Conservation (phyloP, 1,284 basidiomycete species). For the Leccinum brunneo-olivaceum region DNA sequence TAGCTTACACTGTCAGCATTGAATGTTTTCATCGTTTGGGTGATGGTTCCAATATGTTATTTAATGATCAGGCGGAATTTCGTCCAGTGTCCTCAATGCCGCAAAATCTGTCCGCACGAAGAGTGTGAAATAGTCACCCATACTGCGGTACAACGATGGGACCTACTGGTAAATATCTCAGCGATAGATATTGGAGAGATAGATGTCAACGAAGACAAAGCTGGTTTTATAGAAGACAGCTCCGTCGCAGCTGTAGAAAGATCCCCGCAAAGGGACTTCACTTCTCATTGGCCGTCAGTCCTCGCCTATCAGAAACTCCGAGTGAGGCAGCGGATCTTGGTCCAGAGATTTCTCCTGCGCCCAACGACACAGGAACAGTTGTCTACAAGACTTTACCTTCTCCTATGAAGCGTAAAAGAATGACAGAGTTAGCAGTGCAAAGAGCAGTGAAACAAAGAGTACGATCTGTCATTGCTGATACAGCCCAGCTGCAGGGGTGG, state of each 20-base stretch:
- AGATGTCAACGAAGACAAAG: constrained; percentile 5
- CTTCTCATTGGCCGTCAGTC: constrained; percentile 12
- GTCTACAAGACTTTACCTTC: constrained; percentile 21
- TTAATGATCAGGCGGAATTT: neutral
- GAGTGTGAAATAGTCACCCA: constrained; percentile 36
- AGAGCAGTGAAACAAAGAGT: constrained; percentile 38
- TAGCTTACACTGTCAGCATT: constrained; percentile 12
- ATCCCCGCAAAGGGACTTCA: neutral
- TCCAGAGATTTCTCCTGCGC: neutral
- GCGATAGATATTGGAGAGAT: constrained; percentile 31
- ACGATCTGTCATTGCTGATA: constrained; percentile 32
- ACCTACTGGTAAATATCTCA: constrained; percentile 39
- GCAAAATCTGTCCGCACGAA: constrained; percentile 27
- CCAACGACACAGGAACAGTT: constrained; percentile 3
- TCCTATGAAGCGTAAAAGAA: constrained; percentile 18
- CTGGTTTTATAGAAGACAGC: constrained; percentile 5
- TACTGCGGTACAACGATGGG: constrained; percentile 45
- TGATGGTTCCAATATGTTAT: neutral
- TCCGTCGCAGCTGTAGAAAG: constrained; percentile 5
- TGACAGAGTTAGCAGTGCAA: constrained; percentile 21
- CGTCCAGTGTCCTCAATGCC: constrained; percentile 39
- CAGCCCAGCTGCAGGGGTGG: constrained; percentile 19
- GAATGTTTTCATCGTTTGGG: constrained; percentile 13
- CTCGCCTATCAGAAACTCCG: constrained; percentile 1
- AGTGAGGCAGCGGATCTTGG: constrained; percentile 2